A percentile compares a stretch with the other conserved stretches of the same genome.
Conservation (phyloP, 495 filamentous ascomycete genomes). For the Penicillium psychrofluorescens region DNA sequence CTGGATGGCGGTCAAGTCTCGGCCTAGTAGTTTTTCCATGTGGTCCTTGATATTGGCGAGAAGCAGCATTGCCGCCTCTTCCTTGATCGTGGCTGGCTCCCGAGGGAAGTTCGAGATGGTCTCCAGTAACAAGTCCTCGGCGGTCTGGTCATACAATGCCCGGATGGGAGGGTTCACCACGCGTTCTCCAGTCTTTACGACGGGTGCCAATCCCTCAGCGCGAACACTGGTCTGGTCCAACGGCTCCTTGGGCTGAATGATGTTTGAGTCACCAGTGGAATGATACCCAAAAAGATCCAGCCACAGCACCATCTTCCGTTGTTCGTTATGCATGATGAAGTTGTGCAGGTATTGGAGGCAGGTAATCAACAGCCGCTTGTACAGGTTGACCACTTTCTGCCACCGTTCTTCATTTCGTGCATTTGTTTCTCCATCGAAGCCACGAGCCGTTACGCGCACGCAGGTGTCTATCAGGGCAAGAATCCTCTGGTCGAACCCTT, state of each 20-base stretch:
- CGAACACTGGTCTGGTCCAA: conserved; percentile 28
- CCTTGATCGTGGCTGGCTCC: conserved; percentile 41
- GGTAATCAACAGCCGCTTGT: conserved; percentile 85
- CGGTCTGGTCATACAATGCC: conserved; percentile 41
- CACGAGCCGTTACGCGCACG: conserved; percentile 80
- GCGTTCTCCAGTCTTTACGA: conserved; percentile 39
- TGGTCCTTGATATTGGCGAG: conserved; percentile 44
- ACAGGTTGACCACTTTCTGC: conserved; percentile 65
- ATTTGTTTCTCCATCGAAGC: conserved; percentile 75
- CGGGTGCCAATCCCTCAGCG: conserved; percentile 35
- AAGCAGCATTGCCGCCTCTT: conserved; percentile 43
- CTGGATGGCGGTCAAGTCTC: conserved; percentile 38
- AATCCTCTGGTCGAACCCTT: conserved; percentile 74
- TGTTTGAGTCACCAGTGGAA: conserved; percentile 46
- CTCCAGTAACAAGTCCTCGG: conserved; percentile 39
- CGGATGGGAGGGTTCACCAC: conserved; percentile 39
- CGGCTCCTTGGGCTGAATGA: conserved; percentile 38
- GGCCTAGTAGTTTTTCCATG: conserved; percentile 42
- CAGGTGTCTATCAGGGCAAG: conserved; percentile 75
- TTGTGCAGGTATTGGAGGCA: conserved; percentile 89
- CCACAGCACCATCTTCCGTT: conserved; percentile 87
- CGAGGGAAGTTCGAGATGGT: conserved; percentile 41
- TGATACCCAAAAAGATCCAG: conserved; percentile 71
- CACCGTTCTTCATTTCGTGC: conserved; percentile 58
- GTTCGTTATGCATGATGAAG: conserved; percentile 84